These are phyloP conservation scores for Coelastrella sp. DNA, from an alignment of 139 green algal species.

Conservation along the genomic window DNA sequence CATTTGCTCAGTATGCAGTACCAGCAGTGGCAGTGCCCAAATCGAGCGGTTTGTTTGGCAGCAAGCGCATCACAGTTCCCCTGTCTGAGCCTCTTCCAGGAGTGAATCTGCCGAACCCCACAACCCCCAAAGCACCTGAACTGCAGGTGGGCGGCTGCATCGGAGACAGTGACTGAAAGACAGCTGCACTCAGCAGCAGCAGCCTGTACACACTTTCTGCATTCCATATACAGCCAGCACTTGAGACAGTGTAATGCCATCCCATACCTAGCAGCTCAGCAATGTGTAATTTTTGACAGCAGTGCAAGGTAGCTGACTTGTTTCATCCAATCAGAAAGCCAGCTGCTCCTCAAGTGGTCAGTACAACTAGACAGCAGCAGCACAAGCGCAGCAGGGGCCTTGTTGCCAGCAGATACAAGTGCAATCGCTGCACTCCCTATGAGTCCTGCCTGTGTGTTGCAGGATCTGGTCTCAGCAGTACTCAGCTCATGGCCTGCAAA, in stretches of 20 bases:
- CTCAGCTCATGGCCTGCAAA: too few relatives aligned
- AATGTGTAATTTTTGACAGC: too few relatives aligned
- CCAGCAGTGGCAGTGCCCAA: slow-evolving; percentile 42
- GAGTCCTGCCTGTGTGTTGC: too few relatives aligned
- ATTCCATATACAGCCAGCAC: background rate
- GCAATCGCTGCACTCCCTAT: too few relatives aligned
- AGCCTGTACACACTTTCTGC: background rate
- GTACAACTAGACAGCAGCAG: too few relatives aligned
- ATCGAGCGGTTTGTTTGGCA: slow-evolving; percentile 46
- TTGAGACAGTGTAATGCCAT: background rate
- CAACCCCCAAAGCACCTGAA: slow-evolving; percentile 34
- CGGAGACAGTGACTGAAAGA: background rate
- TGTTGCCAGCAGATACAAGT: too few relatives aligned
- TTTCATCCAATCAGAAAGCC: too few relatives aligned
- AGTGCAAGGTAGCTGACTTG: too few relatives aligned
- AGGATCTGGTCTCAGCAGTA: too few relatives aligned
- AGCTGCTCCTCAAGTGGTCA: too few relatives aligned
- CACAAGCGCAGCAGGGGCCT: too few relatives aligned
- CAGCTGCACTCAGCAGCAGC: background rate
- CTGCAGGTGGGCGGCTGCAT: slow-evolving; percentile 41
- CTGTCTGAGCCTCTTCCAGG: slow-evolving; percentile 55
- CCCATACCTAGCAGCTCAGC: background rate
- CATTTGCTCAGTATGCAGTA: slow-evolving; percentile 50
- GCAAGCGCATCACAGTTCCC: slow-evolving; percentile 52
- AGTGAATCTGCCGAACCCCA: slow-evolving; percentile 43